phyloP scores from a whole-genome alignment of 2,329 filamentous ascomycete genomes.

The Calonectria hawksworthii region DNA sequence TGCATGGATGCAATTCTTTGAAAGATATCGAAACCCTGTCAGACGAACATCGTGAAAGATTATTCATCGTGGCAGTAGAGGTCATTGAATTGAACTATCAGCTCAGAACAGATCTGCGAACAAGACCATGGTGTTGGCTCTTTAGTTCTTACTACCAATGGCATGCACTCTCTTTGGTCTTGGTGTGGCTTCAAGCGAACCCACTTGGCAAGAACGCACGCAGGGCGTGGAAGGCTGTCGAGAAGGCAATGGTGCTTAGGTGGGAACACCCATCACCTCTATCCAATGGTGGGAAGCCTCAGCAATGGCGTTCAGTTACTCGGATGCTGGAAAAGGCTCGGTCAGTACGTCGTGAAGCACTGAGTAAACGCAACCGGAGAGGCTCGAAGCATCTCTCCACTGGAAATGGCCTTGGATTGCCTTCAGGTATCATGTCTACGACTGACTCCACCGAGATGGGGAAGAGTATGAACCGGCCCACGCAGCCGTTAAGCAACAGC shows the following conservation, averaged over 20 bases:
- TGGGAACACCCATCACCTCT: constrained; percentile 19
- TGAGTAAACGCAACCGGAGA: constrained; percentile 16
- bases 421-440: neutral
- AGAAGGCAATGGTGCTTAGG: constrained; percentile 17
- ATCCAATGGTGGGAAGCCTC: constrained; percentile 14
- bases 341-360: constrained; percentile 3
- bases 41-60: neutral
- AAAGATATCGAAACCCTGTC: neutral
- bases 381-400: neutral
- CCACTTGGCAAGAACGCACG: constrained; percentile 6
- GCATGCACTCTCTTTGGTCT: constrained; percentile 23
- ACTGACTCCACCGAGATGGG: neutral
- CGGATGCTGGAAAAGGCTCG: constrained; percentile 23
- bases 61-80: constrained; percentile 20
- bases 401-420: neutral
- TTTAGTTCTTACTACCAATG: constrained; percentile 26
- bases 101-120: constrained; percentile 19
- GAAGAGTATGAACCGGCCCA: neutral
- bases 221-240: constrained; percentile 21
- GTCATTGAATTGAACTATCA: constrained; percentile 25
- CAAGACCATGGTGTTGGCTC: constrained; percentile 20
- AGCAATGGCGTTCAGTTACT: constrained; percentile 18
- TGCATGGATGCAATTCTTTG: constrained; percentile 16
- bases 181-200: constrained; percentile 24
- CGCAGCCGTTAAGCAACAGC: neutral